Evolutionary conservation across 805 yeast species (phyloP), one percentile per base, ranked within the genome.

Genomic region (Candida oleophila): DNA sequence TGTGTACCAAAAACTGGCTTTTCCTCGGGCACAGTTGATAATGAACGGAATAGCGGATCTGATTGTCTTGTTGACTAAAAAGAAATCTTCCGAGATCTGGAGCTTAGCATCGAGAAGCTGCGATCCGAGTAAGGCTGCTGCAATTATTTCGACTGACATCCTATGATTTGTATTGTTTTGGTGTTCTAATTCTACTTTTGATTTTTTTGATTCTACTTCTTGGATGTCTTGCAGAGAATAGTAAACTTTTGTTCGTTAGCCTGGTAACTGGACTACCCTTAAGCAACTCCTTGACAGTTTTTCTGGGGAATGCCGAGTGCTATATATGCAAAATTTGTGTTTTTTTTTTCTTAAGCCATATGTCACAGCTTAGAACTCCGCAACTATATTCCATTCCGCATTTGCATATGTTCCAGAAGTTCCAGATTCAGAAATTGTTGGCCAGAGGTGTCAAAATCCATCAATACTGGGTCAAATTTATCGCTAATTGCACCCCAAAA

Each of bases 1-100:
- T 15, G 67, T 53, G 61, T 87, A 84, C 90, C 94, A 89, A 55
- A 77, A 76, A 55, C 83, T 82, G 44, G 83, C 80, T 45, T 63
- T 68, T 35, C 73, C 73, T 21, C 72, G 56, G 35, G 59, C 57
- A 12, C 61, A 55, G 42, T 60, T 60, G 53, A 64, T 64, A 8
- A 69, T 61, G 53, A 74, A 83, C 2, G 73, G 73, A 11, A 71
- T 47, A 3, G 76, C 76, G 28, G 64, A 60, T 28, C 64, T 57
- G 12, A 76, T 47, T 25, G 76, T 73, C 40, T 69, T 73, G 15
- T 78, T 77, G 9, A 72, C 67, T 22, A 84, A 65, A 42, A 74
- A 64, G 38, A 78, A 54, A 62, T 87, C 95, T 36, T 83, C 86
- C 39, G 58, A 55, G 21, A 77, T 49, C 44, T 66, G 73, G 49